These are phyloP conservation scores for Saccharum hybrid DNA, from an alignment of 202 grass and related monocot genomes.

Conservation along the genomic window DNA sequence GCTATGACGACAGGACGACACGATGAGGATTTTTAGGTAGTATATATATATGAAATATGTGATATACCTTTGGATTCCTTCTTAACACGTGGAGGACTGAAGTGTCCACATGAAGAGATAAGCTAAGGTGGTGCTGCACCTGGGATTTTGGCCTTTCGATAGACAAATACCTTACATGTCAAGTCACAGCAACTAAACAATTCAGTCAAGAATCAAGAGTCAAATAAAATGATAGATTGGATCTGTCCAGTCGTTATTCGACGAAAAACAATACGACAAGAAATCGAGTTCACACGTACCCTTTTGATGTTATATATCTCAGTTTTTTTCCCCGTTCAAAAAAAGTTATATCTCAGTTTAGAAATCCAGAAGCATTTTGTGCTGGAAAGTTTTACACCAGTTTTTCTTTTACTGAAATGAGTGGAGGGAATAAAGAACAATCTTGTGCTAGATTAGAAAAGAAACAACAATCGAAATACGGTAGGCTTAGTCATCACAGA, in stretches of 20 bases:
- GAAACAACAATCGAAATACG: background rate
- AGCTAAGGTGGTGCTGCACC: background rate
- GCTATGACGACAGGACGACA: background rate
- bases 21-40: background rate
- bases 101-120: background rate
- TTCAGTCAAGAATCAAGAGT: constrained; percentile 52
- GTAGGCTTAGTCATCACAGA: background rate
- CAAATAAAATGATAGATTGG: constrained; percentile 12
- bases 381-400: background rate
- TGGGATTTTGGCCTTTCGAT: constrained; percentile 42
- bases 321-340: background rate
- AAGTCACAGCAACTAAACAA: too few species aligned
- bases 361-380: background rate
- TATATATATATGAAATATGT: background rate
- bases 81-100: constrained; percentile 27
- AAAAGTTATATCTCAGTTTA: background rate
- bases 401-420: background rate
- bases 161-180: too few species aligned
- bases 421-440: background rate
- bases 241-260: constrained; percentile 29
- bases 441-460: background rate
- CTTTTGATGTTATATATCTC: background rate
- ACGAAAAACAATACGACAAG: background rate
- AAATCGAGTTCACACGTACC: background rate
- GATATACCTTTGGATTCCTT: background rate